Base-by-base conservation (phyloP, 2,329 filamentous ascomycete genomes). In the Fusarium sp. region DNA sequence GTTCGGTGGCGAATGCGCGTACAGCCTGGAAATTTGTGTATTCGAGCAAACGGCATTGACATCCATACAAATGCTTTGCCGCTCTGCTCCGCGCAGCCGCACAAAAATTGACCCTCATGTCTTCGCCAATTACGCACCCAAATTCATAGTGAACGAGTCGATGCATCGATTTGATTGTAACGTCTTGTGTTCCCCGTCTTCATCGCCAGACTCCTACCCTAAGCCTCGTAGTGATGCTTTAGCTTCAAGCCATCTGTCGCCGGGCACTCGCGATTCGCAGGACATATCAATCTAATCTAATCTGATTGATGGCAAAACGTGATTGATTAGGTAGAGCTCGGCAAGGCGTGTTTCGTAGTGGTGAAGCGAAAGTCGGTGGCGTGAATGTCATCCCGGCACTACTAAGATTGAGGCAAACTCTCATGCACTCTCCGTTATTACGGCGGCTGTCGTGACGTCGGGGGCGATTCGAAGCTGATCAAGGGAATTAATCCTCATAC, bases 271-370 rank as follows among this genome's bases (percentile, higher is more conserved):
- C 14, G 13, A 57, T 36, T 56, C 36, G 42, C 14, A n/a, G 15
- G 15, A 18, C 13, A 36, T 42, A 47, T 69, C 38, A 38, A 65
- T 69, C 58, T 69, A 47, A 69, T 69, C 65, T 70, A 58, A 70
- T 70, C 65, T 47, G 66, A 69, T 69, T n/a, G n/a, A 30, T 33
- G 14, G 28, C 7, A n/a, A 36, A 28, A 13, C 15, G 22, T 6
- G 26, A 35, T 28, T 11, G 24, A 54, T 33, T 20, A 16, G 44
- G 44, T 16, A 30, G 26, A 26, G 30, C 35, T 24, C 16, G 38
- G 28, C 35, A 42, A 39, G 14, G 24, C n/a, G 5, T 9, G 28
- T 47, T 45, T 31, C 24, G 28, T 16, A 5, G 10, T 10, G 24
- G 36, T 57, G 26, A 35, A 33, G 7, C 36, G n/a, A 38, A 36